Evolutionary conservation across 768 basidiomycete genomes (phyloP), one percentile per base, ranked within the genome.

Genomic region (Pleurotus tuoliensis): DNA sequence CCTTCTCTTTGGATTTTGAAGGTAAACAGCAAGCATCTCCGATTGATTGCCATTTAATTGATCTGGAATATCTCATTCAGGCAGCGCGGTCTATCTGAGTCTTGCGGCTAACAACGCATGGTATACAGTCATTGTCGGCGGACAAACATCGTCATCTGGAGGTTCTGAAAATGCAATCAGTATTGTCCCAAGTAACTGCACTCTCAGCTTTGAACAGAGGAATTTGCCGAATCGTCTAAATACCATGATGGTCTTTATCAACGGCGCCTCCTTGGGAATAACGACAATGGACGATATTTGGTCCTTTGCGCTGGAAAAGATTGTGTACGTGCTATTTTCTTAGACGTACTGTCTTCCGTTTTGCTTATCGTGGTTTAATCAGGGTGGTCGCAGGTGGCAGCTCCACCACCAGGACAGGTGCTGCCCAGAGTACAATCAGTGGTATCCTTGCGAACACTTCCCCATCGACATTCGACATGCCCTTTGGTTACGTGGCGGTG

Each of bases 151-250:
- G 12, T 37, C 39, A 6, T 53, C 22, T n/a, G 51, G 51, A 15
- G 22, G 37, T 12, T 18, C 51, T 3, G 20, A 13, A 4, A 40
- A 20, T 24, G 41, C 51, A 1, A 11, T 34, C 30, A 34, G 30
- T 34, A 39, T 53, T 8, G 38, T 20, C 9, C 51, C 51, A 9
- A 53, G 51, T 20, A 53, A 53, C 39, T 53, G 51, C 18, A 53
- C 51, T 15, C 51, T 53, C 11, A 53, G 51, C 22, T 53, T 53
- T n/a, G 18, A 12, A 16, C 51, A 41, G 27, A 25, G 11, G 6
- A 24, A 39, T 11, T 40, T 53, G 6, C 20, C 39, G 12, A 40
- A 37, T 25, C 9, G 38, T 39, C 25, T 53, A 3, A n/a, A 43
- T 5, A 18, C 51, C 2, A 40, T 41, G 39, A 22, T 53, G 25